A percentile compares a stretch with the other conserved stretches of the same genome.
These are phyloP conservation scores for Candida qinlingensis DNA, from an alignment of 805 yeast species.

Conservation along the genomic window DNA sequence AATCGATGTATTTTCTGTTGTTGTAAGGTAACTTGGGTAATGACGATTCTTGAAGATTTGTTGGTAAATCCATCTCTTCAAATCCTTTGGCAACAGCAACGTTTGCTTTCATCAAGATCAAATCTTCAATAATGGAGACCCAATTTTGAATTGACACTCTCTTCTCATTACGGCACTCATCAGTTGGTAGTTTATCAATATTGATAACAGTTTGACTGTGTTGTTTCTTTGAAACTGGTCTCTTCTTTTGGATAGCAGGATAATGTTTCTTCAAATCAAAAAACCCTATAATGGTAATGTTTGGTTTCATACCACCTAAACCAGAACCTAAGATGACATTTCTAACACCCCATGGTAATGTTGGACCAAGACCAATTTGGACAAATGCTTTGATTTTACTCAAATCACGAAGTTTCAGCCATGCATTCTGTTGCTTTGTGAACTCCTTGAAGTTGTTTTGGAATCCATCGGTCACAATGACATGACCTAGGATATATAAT, in stretches of 20 bases:
- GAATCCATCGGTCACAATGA: slow-evolving; percentile 61
- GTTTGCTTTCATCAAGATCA: slow-evolving; percentile 81
- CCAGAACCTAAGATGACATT: slow-evolving; percentile 92
- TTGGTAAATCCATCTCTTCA: slow-evolving; percentile 59
- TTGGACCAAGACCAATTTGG: slow-evolving; percentile 83
- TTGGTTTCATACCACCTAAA: slow-evolving; percentile 97
- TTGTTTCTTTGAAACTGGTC: slow-evolving; percentile 6
- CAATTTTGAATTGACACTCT: slow-evolving; percentile 72
- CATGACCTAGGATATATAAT: slow-evolving; percentile 87
- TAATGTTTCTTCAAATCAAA: slow-evolving; percentile 51
- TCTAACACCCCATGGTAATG: slow-evolving; percentile 91
- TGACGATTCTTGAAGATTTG: slow-evolving; percentile 21
- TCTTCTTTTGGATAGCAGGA: slow-evolving; percentile 8
- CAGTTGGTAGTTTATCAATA: slow-evolving; percentile 65
- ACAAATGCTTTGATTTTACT: slow-evolving; percentile 87
- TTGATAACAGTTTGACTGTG: slow-evolving; percentile 23
- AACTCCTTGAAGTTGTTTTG: slow-evolving; percentile 65
- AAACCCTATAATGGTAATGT: slow-evolving; percentile 88
- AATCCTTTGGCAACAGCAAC: slow-evolving; percentile 94
- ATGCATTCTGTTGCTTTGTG: slow-evolving; percentile 67
- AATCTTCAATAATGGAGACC: slow-evolving; percentile 90
- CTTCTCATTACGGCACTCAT: slow-evolving; percentile 63
- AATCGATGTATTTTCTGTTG: slow-evolving; percentile 60
- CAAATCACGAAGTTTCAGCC: slow-evolving; percentile 78
- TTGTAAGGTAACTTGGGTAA: slow-evolving; percentile 27